These are phyloP conservation scores for Acacia pycnantha DNA, from an alignment of 331 rosid species.

Conservation along the genomic window DNA sequence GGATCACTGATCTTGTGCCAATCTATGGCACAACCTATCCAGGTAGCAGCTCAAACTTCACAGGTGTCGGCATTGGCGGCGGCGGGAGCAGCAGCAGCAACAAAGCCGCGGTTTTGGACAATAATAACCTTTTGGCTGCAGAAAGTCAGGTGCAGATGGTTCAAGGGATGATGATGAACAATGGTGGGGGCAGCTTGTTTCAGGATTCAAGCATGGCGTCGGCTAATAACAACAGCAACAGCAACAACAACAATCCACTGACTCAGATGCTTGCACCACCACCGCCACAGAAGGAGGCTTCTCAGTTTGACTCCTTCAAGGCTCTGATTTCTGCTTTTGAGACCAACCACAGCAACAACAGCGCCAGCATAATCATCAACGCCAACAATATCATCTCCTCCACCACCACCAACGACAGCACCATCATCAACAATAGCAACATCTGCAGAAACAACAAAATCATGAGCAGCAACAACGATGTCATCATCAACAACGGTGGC, in stretches of 20 bases:
- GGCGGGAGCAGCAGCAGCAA: conserved; percentile 23
- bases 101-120: neutral
- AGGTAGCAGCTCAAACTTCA: too few species aligned
- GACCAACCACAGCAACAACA: conserved; percentile 29
- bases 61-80: conserved; percentile 23
- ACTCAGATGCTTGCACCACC: too few species aligned
- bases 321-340: conserved; percentile 49
- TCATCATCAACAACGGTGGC: too few species aligned
- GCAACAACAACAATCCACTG: conserved; percentile 28
- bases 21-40: conserved; percentile 52
- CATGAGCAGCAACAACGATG: neutral
- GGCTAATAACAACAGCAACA: neutral
- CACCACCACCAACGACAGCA: neutral
- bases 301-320: conserved; percentile 50
- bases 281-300: conserved; percentile 27
- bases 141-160: conserved; percentile 37
- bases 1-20: conserved; percentile 67
- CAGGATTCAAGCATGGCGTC: conserved; percentile 35
- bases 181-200: conserved; percentile 45
- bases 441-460: neutral
- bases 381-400: neutral
- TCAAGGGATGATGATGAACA: conserved; percentile 31
- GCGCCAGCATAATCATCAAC: neutral
- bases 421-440: neutral
- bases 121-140: neutral